Conservation (phyloP, 2,329 filamentous ascomycete species). For the Didymella lethalis region DNA sequence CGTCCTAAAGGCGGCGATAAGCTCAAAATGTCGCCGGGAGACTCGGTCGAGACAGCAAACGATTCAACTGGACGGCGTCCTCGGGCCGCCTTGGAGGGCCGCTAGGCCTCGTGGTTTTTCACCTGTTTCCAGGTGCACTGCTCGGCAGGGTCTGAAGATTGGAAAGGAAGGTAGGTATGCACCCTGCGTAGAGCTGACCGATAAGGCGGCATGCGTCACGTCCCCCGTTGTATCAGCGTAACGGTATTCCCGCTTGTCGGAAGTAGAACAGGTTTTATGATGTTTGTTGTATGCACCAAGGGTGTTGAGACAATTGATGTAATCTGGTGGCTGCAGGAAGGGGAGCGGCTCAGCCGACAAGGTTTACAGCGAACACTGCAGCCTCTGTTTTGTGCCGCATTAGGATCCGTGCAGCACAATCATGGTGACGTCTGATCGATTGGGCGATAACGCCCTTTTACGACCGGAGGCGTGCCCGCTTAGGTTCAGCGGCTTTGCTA, state of each 20-base stretch:
- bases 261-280: constrained; percentile 5
- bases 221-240: not conserved
- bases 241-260: not conserved
- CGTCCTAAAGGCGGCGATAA: constrained; percentile 13
- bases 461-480: constrained; percentile 7
- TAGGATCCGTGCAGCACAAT: not conserved
- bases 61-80: constrained; percentile 1
- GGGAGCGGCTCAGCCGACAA: constrained; percentile 8
- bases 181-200: not conserved
- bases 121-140: not conserved
- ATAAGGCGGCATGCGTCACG: not conserved
- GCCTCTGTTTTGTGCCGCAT: constrained; percentile 8
- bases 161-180: not conserved
- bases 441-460: constrained; percentile 16
- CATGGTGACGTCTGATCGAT: constrained; percentile 13
- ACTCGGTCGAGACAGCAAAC: constrained; percentile 13
- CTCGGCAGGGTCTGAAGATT: not conserved
- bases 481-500: constrained; percentile 1
- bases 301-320: constrained; percentile 13
- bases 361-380: not conserved
- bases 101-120: constrained; percentile 14
- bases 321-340: constrained; percentile 16
- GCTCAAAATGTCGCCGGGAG: not conserved
- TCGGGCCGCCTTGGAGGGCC: constrained; percentile 8
- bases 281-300: constrained; percentile 11